Evolutionary conservation across 192 early-diverging fungal genomes (phyloP).

Genomic region (Podila epicladia): DNA sequence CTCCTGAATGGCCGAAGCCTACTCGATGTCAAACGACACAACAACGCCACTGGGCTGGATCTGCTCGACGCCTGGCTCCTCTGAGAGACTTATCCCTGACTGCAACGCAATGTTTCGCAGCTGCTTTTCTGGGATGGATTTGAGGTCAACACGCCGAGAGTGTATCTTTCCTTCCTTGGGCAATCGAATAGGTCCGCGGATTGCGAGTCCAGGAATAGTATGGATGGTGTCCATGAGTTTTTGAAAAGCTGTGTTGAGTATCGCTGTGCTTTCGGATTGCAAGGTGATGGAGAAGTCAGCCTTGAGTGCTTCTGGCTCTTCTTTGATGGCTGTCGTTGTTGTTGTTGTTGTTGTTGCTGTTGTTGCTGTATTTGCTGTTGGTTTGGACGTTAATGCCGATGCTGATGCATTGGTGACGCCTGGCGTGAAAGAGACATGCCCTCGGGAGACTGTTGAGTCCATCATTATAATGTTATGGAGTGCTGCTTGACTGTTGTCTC

Average conservation of each 20-base stretch:
- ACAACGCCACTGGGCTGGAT: slow-evolving; percentile 25
- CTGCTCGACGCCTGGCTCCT: slow-evolving; percentile 16
- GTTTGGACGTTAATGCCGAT: background rate
- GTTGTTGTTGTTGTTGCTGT: background rate
- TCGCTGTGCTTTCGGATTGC: slow-evolving; percentile 35
- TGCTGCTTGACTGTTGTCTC: too few species aligned
- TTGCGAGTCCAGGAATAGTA: slow-evolving; percentile 16
- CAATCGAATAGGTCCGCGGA: slow-evolving; percentile 37
- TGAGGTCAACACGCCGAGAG: slow-evolving; percentile 37
- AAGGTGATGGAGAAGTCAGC: slow-evolving; percentile 47
- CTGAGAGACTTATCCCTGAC: slow-evolving; percentile 23
- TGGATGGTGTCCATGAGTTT: slow-evolving; percentile 43
- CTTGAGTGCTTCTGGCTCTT: background rate
- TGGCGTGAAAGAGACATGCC: too few species aligned
- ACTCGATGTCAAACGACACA: slow-evolving; percentile 46
- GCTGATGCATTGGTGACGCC: too few species aligned
- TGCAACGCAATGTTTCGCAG: slow-evolving; percentile 17
- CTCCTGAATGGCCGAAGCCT: background rate
- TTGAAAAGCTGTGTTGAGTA: slow-evolving; percentile 29
- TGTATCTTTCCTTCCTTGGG: slow-evolving; percentile 45
- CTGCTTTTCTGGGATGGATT: slow-evolving; percentile 29
- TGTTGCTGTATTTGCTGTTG: background rate
- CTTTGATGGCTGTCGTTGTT: background rate
- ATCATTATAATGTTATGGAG: too few species aligned
- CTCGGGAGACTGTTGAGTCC: too few species aligned